phyloP scores from a whole-genome alignment of 1,139 yeast species.

The Debaryomyces psychrophilus region DNA sequence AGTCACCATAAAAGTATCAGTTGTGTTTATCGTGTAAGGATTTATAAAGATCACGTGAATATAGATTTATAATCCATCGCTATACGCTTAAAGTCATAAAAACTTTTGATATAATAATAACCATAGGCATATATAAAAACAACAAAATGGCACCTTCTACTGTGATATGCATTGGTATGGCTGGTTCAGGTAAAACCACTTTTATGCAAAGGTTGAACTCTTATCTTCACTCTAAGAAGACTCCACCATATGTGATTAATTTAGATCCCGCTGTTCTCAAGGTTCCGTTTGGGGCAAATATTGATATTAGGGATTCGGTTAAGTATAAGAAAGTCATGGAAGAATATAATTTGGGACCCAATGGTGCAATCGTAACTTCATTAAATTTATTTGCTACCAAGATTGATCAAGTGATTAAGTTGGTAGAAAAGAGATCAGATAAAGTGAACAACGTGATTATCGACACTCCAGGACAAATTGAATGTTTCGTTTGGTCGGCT shows the following conservation, averaged over 20 bases:
- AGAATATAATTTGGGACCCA: constrained; percentile 89
- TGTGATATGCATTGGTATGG: constrained; percentile 91
- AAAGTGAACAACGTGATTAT: constrained; percentile 72
- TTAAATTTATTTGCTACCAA: constrained; percentile 90
- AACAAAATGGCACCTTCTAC: constrained; percentile 60
- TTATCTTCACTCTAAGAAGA: constrained; percentile 71
- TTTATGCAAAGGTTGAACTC: constrained; percentile 94
- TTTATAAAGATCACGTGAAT: constrained; percentile 1
- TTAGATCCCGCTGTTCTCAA: constrained; percentile 95
- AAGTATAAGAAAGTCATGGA: constrained; percentile 97
- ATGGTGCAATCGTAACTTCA: constrained; percentile 97
- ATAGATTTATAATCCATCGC: constrained; percentile 13
- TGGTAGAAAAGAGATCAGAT: constrained; percentile 80
- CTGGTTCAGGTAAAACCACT: constrained; percentile 97
- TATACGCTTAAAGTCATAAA: not conserved
- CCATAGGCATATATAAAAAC: not conserved
- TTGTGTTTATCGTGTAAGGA: no score
- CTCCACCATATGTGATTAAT: constrained; percentile 88
- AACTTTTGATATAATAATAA: not conserved
- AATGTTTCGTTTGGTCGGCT: constrained; percentile 96
- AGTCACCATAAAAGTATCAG: not conserved
- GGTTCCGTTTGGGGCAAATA: constrained; percentile 91
- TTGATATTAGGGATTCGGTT: constrained; percentile 94
- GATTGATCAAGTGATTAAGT: constrained; percentile 88
- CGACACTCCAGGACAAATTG: constrained; percentile 99